A percentile compares a stretch with the other conserved stretches of the same genome.
phyloP scores from a whole-genome alignment of 2,329 filamentous ascomycete genomes.

The Penicillium rolfsii region DNA sequence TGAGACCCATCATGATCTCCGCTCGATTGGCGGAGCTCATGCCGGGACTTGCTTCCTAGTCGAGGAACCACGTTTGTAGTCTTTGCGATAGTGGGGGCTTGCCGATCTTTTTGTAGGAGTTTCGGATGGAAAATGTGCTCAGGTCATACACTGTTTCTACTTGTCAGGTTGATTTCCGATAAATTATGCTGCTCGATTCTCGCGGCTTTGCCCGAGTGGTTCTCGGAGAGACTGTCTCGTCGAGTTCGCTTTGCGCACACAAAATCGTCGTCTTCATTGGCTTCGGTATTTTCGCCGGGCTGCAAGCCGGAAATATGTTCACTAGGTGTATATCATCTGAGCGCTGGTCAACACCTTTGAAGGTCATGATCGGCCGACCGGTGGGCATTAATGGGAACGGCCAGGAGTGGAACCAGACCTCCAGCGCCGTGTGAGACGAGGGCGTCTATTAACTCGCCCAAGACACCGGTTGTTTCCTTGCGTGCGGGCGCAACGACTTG shows the following conservation, averaged over 20 bases:
- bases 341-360: no score
- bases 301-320: slow-evolving; percentile 13
- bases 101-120: slow-evolving; percentile 16
- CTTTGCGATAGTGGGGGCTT: slow-evolving; percentile 18
- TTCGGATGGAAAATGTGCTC: slow-evolving; percentile 2
- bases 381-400: slow-evolving; percentile 20
- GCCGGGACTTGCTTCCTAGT: slow-evolving; percentile 12
- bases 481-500: slow-evolving; percentile 20
- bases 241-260: slow-evolving; percentile 12
- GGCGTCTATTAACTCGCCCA: slow-evolving; percentile 17
- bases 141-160: slow-evolving; percentile 9
- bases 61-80: slow-evolving; percentile 16
- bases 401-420: slow-evolving; percentile 23
- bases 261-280: slow-evolving; percentile 18
- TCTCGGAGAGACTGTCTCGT: slow-evolving; percentile 16
- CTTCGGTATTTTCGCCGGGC: slow-evolving; percentile 21
- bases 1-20: slow-evolving; percentile 23
- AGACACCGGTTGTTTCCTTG: slow-evolving; percentile 16
- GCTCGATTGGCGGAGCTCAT: slow-evolving; percentile 21
- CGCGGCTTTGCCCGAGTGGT: slow-evolving; percentile 18
- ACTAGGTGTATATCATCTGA: slow-evolving; percentile 1
- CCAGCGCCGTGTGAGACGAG: slow-evolving; percentile 22
- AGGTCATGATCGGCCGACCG: slow-evolving; percentile 8
- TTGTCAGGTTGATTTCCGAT: background rate
- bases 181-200: slow-evolving; percentile 19